phyloP scores from a whole-genome alignment of 805 yeast genomes.

The Candida awuae region DNA sequence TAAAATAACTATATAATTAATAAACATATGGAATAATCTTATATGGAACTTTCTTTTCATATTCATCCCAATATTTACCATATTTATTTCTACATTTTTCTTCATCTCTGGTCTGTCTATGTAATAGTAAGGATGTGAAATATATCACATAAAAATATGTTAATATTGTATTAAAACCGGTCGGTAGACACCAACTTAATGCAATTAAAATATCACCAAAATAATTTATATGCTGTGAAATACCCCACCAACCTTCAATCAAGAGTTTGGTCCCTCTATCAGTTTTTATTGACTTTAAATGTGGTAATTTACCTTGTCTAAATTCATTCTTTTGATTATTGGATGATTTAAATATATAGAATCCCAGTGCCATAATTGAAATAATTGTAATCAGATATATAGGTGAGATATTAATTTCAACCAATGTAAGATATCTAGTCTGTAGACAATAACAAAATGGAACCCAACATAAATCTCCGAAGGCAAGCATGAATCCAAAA shows the following conservation, averaged over 20 bases:
- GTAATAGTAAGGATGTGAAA: conserved; percentile 74
- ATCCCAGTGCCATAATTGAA: conserved; percentile 47
- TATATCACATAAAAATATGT: conserved; percentile 84
- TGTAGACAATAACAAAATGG: conserved; percentile 90
- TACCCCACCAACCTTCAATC: conserved; percentile 94
- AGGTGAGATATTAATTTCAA: conserved; percentile 48
- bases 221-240: conserved; percentile 88
- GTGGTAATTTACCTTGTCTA: conserved; percentile 64
- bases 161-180: conserved; percentile 72
- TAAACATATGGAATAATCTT: conserved; percentile 85
- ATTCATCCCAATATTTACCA: conserved; percentile 78
- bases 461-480: conserved; percentile 88
- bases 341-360: conserved; percentile 73
- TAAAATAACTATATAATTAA: conserved; percentile 26
- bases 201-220: conserved; percentile 94
- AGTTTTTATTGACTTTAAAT: conserved; percentile 64
- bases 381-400: conserved; percentile 34
- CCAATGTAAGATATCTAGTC: conserved; percentile 67
- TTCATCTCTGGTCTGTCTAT: conserved; percentile 88
- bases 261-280: conserved; percentile 71
- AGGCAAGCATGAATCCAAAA: conserved; percentile 90
- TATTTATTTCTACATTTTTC: conserved; percentile 82
- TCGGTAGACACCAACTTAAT: conserved; percentile 85
- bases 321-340: conserved; percentile 81
- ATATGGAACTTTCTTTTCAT: conserved; percentile 75